A percentile compares a stretch with the other conserved stretches of the same genome.
These are phyloP conservation scores for Circinella minor DNA, from an alignment of 371 early-diverging fungal species.

Conservation along the genomic window DNA sequence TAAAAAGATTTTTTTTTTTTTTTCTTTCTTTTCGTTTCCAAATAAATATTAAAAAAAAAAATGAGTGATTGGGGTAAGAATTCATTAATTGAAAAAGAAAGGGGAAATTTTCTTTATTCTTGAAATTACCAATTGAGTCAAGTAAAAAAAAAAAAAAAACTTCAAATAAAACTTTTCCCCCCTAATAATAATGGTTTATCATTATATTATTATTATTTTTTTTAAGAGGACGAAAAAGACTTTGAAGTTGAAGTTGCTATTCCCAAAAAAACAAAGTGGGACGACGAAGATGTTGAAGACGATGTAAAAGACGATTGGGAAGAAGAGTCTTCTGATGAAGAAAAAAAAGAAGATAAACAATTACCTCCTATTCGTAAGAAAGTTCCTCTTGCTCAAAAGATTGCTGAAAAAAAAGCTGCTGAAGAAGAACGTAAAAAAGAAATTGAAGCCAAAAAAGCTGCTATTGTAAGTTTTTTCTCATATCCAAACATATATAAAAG, in stretches of 20 bases:
- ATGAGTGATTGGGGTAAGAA: constrained; percentile 77
- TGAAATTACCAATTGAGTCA: no score
- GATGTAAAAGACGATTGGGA: constrained; percentile 81
- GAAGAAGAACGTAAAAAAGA: constrained; percentile 69
- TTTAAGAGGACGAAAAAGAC: constrained; percentile 42
- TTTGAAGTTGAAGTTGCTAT: constrained; percentile 35
- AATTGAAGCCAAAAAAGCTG: constrained; percentile 56
- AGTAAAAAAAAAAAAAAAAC: no score
- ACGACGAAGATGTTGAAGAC: constrained; percentile 85
- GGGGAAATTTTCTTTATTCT: no score
- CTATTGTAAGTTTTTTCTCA: constrained; percentile 32
- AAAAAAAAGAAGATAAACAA: constrained; percentile 52
- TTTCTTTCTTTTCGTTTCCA: not conserved
- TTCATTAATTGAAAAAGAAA: no score
- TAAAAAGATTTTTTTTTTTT: not conserved
- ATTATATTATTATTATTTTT: no score
- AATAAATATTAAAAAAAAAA: not conserved
- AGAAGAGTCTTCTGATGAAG: constrained; percentile 60
- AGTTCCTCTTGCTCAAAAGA: constrained; percentile 74
- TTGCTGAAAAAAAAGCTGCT: constrained; percentile 78
- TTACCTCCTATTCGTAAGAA: constrained; percentile 69
- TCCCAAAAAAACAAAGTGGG: constrained; percentile 71
- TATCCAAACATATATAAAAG: not conserved
- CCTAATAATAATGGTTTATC: no score
- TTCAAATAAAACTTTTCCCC: no score